phyloP scores from a whole-genome alignment of 495 filamentous ascomycete genomes.

The Articulospora tetracladia region DNA sequence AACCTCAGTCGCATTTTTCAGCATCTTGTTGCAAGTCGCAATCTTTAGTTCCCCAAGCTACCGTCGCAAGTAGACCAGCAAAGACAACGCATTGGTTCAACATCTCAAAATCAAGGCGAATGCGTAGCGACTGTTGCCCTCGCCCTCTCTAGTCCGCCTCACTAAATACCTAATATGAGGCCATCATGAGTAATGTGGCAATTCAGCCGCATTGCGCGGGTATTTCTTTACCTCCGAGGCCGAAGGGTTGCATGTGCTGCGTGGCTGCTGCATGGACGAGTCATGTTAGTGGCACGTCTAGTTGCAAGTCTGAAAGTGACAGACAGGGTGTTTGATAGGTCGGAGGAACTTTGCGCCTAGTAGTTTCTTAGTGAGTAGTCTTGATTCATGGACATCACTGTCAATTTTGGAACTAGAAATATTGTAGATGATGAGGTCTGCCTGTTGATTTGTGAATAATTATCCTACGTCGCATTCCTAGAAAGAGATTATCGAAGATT shows the following conservation, averaged over 20 bases:
- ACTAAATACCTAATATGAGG: background rate
- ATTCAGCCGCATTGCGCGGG: background rate
- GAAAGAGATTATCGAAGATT: no score
- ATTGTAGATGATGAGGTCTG: no score
- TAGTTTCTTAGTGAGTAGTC: background rate
- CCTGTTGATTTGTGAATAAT: no score
- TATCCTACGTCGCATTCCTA: no score
- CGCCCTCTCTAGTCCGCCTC: background rate
- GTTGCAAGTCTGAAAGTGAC: background rate
- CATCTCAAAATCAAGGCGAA: background rate
- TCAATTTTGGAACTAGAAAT: background rate
- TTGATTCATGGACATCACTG: background rate
- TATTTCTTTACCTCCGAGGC: background rate
- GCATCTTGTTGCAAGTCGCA: background rate
- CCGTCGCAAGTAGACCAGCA: background rate
- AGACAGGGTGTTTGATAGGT: background rate
- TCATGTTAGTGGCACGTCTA: background rate
- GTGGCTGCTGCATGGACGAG: background rate
- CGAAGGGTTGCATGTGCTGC: background rate
- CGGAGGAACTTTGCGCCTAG: background rate
- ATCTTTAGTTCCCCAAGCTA: background rate
- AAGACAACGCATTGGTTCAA: background rate
- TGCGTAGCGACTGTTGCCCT: background rate
- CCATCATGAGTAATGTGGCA: background rate
- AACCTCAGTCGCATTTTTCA: no score